Base-by-base conservation (phyloP, 2,329 filamentous ascomycete species). In the Aspergillus terreus region DNA sequence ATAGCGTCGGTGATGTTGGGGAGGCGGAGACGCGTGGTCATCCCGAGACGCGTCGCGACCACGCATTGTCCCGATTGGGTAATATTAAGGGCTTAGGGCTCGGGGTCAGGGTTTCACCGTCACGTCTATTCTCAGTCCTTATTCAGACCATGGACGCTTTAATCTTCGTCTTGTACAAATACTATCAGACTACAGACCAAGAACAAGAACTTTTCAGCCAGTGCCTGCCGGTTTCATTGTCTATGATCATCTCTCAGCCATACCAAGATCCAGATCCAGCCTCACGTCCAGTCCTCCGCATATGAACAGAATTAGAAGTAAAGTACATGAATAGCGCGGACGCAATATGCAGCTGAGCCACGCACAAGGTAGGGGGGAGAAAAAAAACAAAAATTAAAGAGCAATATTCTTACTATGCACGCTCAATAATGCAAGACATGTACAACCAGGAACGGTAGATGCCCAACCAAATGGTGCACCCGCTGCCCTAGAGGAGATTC, bases 371-470 rank as follows among this genome's bases (percentile, higher is more conserved):
- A 58, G 58, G 57, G 56, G 53, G 54, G 53, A 56, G 54, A 58
- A 50, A 47, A 47, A 55, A 47, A 57, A 50, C 50, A 57, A 53
- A 51, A 40, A 57, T 58, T 58, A 58, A 56, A 56, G 56, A 62
- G 56, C 64, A 51, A 32, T 38, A 46, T 46, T 51, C 35, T 38
- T 38, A 51, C 38, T 32, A 70, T 69, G 67, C 67, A 69, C 68
- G 69, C 68, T 70, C 59, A 68, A 66, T 61, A 69, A 65, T 62
- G 58, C 59, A 66, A 60, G 57, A 61, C 58, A 64, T 65, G 57
- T 61, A 61, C 62, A 63, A 63, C 53, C 30, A 58, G 58, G 58
- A 58, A 58, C 58, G 58, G 64, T 65, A n/a, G 40, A 53, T 33
- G 36, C 41, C 52, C 33, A 51, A 50, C 49, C 52, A 53, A 55